These are phyloP conservation scores for Gnomoniopsis sp. DNA, from an alignment of 2,329 filamentous ascomycete species.

Conservation along the genomic window DNA sequence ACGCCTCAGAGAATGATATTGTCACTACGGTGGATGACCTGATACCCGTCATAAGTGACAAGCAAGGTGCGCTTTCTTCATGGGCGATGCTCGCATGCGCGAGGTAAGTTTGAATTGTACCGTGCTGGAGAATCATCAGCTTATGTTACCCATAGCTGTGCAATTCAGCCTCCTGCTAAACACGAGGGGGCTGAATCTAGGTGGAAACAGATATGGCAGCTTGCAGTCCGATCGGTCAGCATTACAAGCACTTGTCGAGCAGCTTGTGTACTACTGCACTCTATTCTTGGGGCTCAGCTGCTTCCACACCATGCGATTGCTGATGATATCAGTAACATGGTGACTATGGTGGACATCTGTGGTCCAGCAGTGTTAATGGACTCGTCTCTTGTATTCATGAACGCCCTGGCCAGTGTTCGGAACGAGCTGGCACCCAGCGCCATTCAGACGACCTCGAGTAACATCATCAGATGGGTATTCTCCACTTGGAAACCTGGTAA, in stretches of 20 bases:
- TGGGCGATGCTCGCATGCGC: slow-evolving; percentile 86
- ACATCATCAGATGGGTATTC: slow-evolving; percentile 78
- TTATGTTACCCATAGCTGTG: slow-evolving; percentile 35
- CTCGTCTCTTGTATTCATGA: slow-evolving; percentile 71
- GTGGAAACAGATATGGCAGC: slow-evolving; percentile 76
- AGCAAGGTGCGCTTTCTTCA: slow-evolving; percentile 61
- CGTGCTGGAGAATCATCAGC: not conserved
- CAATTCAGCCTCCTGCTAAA: slow-evolving; percentile 38
- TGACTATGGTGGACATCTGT: slow-evolving; percentile 75
- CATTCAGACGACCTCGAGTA: slow-evolving; percentile 64
- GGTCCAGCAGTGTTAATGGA: slow-evolving; percentile 79
- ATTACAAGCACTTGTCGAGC: slow-evolving; percentile 70
- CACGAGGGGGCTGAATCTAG: slow-evolving; percentile 37
- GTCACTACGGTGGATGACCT: slow-evolving; percentile 56
- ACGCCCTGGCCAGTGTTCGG: slow-evolving; percentile 61
- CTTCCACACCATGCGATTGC: slow-evolving; percentile 64
- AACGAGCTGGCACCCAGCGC: slow-evolving; percentile 66
- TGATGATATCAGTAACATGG: slow-evolving; percentile 68
- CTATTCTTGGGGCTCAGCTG: slow-evolving; percentile 64
- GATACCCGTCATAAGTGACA: slow-evolving; percentile 60
- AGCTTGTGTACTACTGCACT: slow-evolving; percentile 69
- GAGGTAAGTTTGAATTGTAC: slow-evolving; percentile 54
- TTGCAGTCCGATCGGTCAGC: slow-evolving; percentile 67
- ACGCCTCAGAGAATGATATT: slow-evolving; percentile 49
- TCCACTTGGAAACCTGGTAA: slow-evolving; percentile 78